Conservation (phyloP, 176 grass and related monocot genomes). For the Triticum timopheevii region DNA sequence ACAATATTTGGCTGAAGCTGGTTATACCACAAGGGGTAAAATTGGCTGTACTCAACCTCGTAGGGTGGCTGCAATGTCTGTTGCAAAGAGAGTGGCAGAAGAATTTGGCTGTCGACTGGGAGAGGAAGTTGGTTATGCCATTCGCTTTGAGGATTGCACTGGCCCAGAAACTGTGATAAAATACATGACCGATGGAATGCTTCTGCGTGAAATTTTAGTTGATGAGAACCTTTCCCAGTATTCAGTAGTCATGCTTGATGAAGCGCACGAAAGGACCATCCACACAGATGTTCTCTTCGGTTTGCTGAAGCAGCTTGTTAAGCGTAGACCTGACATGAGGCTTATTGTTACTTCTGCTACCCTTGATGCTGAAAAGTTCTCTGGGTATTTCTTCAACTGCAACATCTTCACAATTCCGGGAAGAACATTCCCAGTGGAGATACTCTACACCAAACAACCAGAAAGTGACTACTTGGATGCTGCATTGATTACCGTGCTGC, state of each 20-base stretch:
- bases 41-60: slow-evolving; percentile 97
- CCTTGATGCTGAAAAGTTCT: slow-evolving; percentile 97
- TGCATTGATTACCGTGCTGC: slow-evolving; percentile 82
- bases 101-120: slow-evolving; percentile 91
- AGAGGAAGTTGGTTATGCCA: slow-evolving; percentile 94
- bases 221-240: slow-evolving; percentile 90
- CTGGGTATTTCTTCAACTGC: slow-evolving; percentile 94
- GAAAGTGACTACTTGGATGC: slow-evolving; percentile 95
- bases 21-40: slow-evolving; percentile 89
- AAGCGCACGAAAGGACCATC: slow-evolving; percentile 97
- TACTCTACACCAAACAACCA: slow-evolving; percentile 90
- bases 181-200: slow-evolving; percentile 99
- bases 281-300: slow-evolving; percentile 91
- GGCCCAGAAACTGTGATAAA: slow-evolving; percentile 93
- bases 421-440: slow-evolving; percentile 93
- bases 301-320: slow-evolving; percentile 87
- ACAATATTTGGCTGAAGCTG: slow-evolving; percentile 89
- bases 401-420: slow-evolving; percentile 99
- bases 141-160: slow-evolving; percentile 94
- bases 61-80: slow-evolving; percentile 90
- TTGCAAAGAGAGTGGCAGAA: slow-evolving; percentile 93
- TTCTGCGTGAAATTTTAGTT: slow-evolving; percentile 91
- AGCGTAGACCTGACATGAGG: slow-evolving; percentile 79
- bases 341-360: slow-evolving; percentile 97
- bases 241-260: slow-evolving; percentile 97